Evolutionary conservation across 2,329 filamentous ascomycete genomes (phyloP).

Genomic region (Colletotrichum tofieldiae): DNA sequence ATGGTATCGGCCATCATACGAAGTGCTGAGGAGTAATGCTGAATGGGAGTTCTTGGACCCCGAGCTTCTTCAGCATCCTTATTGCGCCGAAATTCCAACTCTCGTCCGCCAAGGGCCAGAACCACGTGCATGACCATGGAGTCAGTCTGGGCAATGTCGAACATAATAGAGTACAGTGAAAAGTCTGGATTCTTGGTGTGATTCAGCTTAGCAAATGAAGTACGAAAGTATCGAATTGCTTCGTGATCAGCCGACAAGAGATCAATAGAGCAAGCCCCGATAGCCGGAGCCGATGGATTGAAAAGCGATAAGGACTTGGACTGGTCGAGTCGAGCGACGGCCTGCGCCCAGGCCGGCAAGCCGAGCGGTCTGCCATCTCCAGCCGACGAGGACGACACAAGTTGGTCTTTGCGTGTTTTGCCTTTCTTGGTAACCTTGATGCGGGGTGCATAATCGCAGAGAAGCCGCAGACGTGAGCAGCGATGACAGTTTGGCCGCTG

Average conservation of each 20-base stretch:
- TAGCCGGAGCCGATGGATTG: slow-evolving; percentile 39
- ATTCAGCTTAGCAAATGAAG: slow-evolving; percentile 52
- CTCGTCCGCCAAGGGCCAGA: slow-evolving; percentile 52
- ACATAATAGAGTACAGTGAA: slow-evolving; percentile 54
- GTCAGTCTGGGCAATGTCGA: slow-evolving; percentile 51
- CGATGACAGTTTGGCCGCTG: slow-evolving; percentile 47
- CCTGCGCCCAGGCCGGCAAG: slow-evolving; percentile 33
- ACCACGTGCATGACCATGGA: slow-evolving; percentile 56
- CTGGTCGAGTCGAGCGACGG: slow-evolving; percentile 14
- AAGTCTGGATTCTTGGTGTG: slow-evolving; percentile 57
- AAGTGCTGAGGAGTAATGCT: slow-evolving; percentile 53
- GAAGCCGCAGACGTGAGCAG: slow-evolving; percentile 47
- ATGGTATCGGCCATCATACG: slow-evolving; percentile 51
- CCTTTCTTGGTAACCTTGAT: slow-evolving; percentile 24
- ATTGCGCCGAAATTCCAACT: slow-evolving; percentile 49
- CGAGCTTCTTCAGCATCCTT: slow-evolving; percentile 27
- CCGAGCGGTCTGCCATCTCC: slow-evolving; percentile 1
- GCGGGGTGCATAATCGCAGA: slow-evolving; percentile 50
- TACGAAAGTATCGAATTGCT: slow-evolving; percentile 55
- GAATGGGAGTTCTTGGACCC: slow-evolving; percentile 42
- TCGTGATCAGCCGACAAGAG: slow-evolving; percentile 52
- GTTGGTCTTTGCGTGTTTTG: slow-evolving; percentile 29
- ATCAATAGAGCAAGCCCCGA: slow-evolving; percentile 46
- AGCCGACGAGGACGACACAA: slow-evolving; percentile 22
- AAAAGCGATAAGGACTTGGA: slow-evolving; percentile 27